These are phyloP conservation scores for Phlyctochytrium planicorne DNA, from an alignment of 192 early-diverging fungal species.

Conservation along the genomic window DNA sequence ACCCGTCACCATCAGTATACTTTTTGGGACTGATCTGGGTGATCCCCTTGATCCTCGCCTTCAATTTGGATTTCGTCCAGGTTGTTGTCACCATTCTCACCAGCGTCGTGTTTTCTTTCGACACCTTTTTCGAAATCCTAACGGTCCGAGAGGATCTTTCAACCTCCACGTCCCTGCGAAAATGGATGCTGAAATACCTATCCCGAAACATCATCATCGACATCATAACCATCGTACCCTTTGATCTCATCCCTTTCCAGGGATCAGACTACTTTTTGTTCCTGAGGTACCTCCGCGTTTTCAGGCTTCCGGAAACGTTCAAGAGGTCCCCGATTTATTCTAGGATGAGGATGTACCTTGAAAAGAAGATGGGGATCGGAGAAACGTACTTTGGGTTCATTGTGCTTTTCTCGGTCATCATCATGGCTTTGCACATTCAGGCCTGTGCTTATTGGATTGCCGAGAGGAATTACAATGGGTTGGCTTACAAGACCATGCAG, in stretches of 20 bases:
- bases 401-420: not conserved
- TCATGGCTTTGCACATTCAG: constrained; percentile 29
- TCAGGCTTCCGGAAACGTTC: constrained; percentile 11
- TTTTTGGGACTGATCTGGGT: not conserved
- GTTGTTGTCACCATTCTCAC: not conserved
- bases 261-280: not conserved
- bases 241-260: constrained; percentile 11
- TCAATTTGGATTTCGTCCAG: not conserved
- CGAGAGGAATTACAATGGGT: constrained; percentile 19
- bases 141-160: not conserved
- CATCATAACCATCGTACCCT: constrained; percentile 6
- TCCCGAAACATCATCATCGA: constrained; percentile 8
- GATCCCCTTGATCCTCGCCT: not conserved
- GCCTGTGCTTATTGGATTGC: constrained; percentile 14
- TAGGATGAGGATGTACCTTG: not conserved
- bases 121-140: not conserved
- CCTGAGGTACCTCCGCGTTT: not conserved
- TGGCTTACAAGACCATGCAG: not conserved
- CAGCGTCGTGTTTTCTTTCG: not conserved
- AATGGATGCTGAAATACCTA: constrained; percentile 8
- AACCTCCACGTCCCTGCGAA: not conserved
- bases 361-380: constrained; percentile 14
- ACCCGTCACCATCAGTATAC: no score
- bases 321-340: not conserved
- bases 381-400: constrained; percentile 11